Conservation (phyloP, 495 filamentous ascomycete species). For the Hypomontagnella submonticulosa region DNA sequence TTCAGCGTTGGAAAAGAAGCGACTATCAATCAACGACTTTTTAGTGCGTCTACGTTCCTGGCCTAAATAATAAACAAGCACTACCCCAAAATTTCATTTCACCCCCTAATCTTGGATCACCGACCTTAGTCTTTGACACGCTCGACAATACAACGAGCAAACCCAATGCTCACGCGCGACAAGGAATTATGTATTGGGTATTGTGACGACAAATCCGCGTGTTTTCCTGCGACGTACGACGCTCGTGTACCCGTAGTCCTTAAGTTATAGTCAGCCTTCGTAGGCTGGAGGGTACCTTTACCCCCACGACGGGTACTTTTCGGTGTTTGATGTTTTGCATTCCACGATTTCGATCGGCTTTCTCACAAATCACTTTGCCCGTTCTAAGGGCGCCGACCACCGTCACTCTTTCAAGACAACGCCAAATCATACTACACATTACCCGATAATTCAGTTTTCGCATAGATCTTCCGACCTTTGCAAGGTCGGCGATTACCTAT, state of each 20-base stretch:
- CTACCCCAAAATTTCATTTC: conserved; percentile 45
- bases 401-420: conserved; percentile 6
- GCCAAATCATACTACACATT: neutral
- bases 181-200: conserved; percentile 31
- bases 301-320: conserved; percentile 20
- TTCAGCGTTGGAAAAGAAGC: conserved; percentile 12
- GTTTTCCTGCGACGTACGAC: conserved; percentile 36
- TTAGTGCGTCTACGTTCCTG: conserved; percentile 38
- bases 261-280: conserved; percentile 7
- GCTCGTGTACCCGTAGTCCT: conserved; percentile 7
- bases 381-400: conserved; percentile 1
- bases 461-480: conserved; percentile 8
- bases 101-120: conserved; percentile 42
- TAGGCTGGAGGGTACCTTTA: conserved; percentile 25
- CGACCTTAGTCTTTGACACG: conserved; percentile 24
- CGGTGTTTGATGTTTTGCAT: conserved; percentile 29
- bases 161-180: conserved; percentile 29
- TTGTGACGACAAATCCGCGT: conserved; percentile 14
- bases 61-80: conserved; percentile 43
- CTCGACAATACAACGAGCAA: conserved; percentile 22
- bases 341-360: conserved; percentile 14
- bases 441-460: neutral
- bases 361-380: neutral
- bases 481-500: conserved; percentile 7
- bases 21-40: conserved; percentile 30